A percentile compares a stretch with the other conserved stretches of the same genome.
Evolutionary conservation across 2,329 filamentous ascomycete species (phyloP).

Genomic region (Colletotrichum lentis): DNA sequence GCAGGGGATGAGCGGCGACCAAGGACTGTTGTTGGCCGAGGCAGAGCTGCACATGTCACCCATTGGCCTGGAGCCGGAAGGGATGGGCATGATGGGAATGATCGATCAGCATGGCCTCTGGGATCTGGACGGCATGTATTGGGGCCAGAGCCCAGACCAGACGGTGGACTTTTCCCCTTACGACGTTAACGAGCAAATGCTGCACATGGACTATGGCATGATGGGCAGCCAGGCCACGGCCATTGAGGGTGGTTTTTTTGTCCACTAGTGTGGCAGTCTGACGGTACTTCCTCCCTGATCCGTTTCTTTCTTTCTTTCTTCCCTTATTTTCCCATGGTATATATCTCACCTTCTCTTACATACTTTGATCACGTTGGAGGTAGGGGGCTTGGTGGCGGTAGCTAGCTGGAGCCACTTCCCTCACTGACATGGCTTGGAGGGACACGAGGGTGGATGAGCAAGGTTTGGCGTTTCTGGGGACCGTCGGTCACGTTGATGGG

Average conservation of each 20-base stretch:
- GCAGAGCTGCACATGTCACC: constrained; percentile 60
- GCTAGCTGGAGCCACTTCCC: background rate
- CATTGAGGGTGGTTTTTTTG: constrained; percentile 55
- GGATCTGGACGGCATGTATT: constrained; percentile 66
- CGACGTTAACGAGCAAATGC: constrained; percentile 46
- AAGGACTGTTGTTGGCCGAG: constrained; percentile 49
- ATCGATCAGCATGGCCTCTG: constrained; percentile 63
- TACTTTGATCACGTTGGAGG: constrained; percentile 1
- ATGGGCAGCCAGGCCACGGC: constrained; percentile 48
- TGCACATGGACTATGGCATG: constrained; percentile 50
- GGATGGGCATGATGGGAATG: constrained; percentile 61
- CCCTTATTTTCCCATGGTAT: constrained; percentile 10
- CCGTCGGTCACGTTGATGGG: constrained; percentile 17
- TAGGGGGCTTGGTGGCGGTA: background rate
- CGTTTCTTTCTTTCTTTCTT: background rate
- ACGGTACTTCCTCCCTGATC: background rate
- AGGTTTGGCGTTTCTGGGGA: constrained; percentile 8
- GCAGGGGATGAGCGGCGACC: constrained; percentile 47
- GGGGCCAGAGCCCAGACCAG: constrained; percentile 54
- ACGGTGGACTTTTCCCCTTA: constrained; percentile 41
- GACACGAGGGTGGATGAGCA: constrained; percentile 1
- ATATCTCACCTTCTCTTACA: constrained; percentile 13
- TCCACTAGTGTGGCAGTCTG: constrained; percentile 47
- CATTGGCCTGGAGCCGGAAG: constrained; percentile 60
- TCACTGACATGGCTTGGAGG: background rate